These are phyloP conservation scores for Posidonia oceanica DNA, from an alignment of 116 monocot species.

Conservation along the genomic window DNA sequence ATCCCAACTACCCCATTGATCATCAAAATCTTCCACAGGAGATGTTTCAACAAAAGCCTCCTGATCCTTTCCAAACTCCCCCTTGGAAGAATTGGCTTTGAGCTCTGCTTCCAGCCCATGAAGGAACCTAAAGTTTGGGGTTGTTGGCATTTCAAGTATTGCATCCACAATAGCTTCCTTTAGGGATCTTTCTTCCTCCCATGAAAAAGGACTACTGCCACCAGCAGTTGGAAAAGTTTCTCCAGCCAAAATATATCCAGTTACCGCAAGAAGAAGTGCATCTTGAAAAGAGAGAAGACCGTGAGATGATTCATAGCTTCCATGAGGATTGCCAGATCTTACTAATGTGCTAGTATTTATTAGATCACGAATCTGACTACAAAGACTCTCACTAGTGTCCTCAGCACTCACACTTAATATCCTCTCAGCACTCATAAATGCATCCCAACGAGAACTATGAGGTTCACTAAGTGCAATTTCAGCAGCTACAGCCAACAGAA, in stretches of 20 bases:
- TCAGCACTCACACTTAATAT: constrained; percentile 53
- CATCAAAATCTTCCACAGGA: constrained; percentile 64
- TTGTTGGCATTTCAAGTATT: constrained; percentile 46
- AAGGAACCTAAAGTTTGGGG: constrained; percentile 47
- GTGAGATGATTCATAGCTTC: constrained; percentile 7
- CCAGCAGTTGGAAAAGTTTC: constrained; percentile 75
- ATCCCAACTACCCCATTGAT: constrained; percentile 93
- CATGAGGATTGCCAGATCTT: constrained; percentile 17
- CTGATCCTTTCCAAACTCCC: constrained; percentile 11
- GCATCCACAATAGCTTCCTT: constrained; percentile 88
- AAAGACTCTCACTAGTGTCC: constrained; percentile 77
- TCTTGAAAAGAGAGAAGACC: constrained; percentile 80
- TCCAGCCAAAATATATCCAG: constrained; percentile 93
- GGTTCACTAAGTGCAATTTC: constrained; percentile 51
- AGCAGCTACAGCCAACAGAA: constrained; percentile 73
- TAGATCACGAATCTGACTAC: constrained; percentile 87
- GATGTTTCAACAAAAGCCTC: constrained; percentile 13
- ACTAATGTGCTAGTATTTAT: constrained; percentile 53
- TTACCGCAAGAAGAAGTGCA: constrained; percentile 62
- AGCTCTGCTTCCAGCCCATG: constrained; percentile 70
- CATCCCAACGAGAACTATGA: constrained; percentile 83
- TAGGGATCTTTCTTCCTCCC: constrained; percentile 94
- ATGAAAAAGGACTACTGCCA: constrained; percentile 72
- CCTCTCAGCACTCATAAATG: constrained; percentile 83
- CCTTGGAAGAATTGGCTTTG: constrained; percentile 39